Evolutionary conservation across 2,329 filamentous ascomycete genomes (phyloP), one percentile per base, ranked within the genome.

Genomic region (Chrysoporthe deuterocubensis): DNA sequence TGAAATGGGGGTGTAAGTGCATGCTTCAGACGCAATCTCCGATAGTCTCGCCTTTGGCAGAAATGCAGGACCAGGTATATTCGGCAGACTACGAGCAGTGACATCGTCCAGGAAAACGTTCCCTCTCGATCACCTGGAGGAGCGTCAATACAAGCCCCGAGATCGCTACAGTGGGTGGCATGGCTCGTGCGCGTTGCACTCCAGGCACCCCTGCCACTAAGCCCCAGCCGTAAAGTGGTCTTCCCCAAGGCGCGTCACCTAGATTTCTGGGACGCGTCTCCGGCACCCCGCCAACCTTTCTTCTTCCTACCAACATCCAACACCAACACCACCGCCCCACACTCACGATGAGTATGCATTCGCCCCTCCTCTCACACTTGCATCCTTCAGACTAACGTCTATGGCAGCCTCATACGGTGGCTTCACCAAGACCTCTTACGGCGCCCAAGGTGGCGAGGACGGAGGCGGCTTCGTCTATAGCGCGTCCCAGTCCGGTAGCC

Each of bases 401-500:
- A 60, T 43, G 13, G 48, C 68, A 84, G 80, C 81, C 79, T 82
- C 83, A 71, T 87, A 86, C 80, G 81, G 78, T 69, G 81, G 81
- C 72, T 86, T 82, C 77, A 72, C 78, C 72, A 81, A 79, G 75
- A 77, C 80, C n/a, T 75, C 79, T 69, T 87, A 85, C 74, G 85
- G 85, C 72, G 84, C 80, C 69, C 81, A 84, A 73, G 86, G 85
- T 71, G 87, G 83, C 75, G 86, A 87, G 67, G 86, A 87, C 73
- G 86, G 84, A 58, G 88, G 88, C 72, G 88, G 88, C 65, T 90
- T 89, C 79, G 81, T 89, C 71, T 83, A 80, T 69, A 83, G 84
- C 67, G 87, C 85, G 69, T 89, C 87, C 6, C 88, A 90, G 76
- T 79, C 82, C 71, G 87, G 86, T 71, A 89, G 86, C 75, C 87